These are phyloP conservation scores for Apiospora aurea DNA, from an alignment of 2,329 filamentous ascomycete genomes.

Conservation along the genomic window DNA sequence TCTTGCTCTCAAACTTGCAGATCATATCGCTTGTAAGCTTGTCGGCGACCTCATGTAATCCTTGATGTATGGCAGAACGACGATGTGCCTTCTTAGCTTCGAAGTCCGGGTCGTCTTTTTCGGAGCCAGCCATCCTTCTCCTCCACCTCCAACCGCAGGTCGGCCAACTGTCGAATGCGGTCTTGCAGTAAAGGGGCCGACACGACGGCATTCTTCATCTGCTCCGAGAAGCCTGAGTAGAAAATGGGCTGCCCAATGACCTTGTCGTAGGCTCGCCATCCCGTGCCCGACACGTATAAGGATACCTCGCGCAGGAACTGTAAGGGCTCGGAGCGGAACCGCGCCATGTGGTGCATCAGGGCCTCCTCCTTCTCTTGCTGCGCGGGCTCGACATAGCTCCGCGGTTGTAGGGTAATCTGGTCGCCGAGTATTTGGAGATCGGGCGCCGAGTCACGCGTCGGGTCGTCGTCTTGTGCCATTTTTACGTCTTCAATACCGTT, in stretches of 20 bases:
- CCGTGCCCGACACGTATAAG: conserved; percentile 88
- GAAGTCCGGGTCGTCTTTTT: conserved; percentile 61
- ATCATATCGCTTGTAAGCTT: conserved; percentile 95
- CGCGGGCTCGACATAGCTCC: conserved; percentile 65
- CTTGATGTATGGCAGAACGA: conserved; percentile 71
- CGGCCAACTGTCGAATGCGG: conserved; percentile 79
- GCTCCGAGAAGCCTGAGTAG: conserved; percentile 89
- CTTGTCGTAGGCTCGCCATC: conserved; percentile 94
- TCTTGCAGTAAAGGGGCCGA: conserved; percentile 75
- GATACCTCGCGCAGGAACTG: conserved; percentile 92
- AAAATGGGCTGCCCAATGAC: conserved; percentile 92
- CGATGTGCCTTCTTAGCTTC: conserved; percentile 59
- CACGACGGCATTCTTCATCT: conserved; percentile 83
- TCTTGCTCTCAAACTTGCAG: conserved; percentile 96
- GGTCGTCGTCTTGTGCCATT: conserved; percentile 51
- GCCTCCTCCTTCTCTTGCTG: conserved; percentile 69
- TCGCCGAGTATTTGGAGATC: conserved; percentile 80
- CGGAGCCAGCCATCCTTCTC: conserved; percentile 74
- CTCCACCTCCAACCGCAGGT: conserved; percentile 77
- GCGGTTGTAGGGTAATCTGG: conserved; percentile 76
- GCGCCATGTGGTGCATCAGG: conserved; percentile 82
- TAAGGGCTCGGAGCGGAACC: conserved; percentile 76
- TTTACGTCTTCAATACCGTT: conserved; percentile 25
- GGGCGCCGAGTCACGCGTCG: conserved; percentile 65
- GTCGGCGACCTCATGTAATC: conserved; percentile 81